Conservation (phyloP, 2,329 filamentous ascomycete genomes). For the Blumeria hordei region DNA sequence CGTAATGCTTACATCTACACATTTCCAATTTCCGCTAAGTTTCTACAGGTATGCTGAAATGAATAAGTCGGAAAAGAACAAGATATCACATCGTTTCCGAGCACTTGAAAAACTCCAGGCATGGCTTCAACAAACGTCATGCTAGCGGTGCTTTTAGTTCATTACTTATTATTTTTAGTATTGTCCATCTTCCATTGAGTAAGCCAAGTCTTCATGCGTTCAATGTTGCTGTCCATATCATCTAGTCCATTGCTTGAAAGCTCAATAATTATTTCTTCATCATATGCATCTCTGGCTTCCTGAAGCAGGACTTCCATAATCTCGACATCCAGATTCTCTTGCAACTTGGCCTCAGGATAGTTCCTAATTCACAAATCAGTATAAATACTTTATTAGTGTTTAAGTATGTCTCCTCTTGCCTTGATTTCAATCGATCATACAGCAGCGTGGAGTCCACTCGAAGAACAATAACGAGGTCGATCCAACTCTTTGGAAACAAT, state of each 20-base stretch:
- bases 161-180: slow-evolving; percentile 9
- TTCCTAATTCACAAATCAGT: slow-evolving; percentile 24
- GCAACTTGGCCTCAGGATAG: slow-evolving; percentile 66
- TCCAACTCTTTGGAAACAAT: slow-evolving; percentile 76
- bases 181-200: slow-evolving; percentile 57
- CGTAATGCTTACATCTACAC: slow-evolving; percentile 17
- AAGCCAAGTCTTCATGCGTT: slow-evolving; percentile 62
- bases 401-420: slow-evolving; percentile 21
- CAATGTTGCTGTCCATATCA: slow-evolving; percentile 74
- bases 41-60: slow-evolving; percentile 64
- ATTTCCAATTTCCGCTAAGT: too few relatives aligned
- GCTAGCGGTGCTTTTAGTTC: slow-evolving; percentile 3
- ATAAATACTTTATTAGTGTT: background rate
- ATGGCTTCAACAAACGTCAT: slow-evolving; percentile 33
- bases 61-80: slow-evolving; percentile 70
- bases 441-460: slow-evolving; percentile 56
- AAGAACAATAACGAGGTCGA: slow-evolving; percentile 84
- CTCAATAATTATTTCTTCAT: slow-evolving; percentile 71
- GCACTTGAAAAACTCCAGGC: slow-evolving; percentile 68
- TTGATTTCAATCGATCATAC: slow-evolving; percentile 58
- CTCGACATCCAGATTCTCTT: slow-evolving; percentile 91
- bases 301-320: slow-evolving; percentile 90
- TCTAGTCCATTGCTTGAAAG: slow-evolving; percentile 58
- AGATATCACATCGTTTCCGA: slow-evolving; percentile 71
- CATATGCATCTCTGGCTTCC: slow-evolving; percentile 71